A percentile compares a stretch with the other conserved stretches of the same genome.
phyloP scores from a whole-genome alignment of 1,284 basidiomycete genomes.

The Sphaerobolus stellatus region DNA sequence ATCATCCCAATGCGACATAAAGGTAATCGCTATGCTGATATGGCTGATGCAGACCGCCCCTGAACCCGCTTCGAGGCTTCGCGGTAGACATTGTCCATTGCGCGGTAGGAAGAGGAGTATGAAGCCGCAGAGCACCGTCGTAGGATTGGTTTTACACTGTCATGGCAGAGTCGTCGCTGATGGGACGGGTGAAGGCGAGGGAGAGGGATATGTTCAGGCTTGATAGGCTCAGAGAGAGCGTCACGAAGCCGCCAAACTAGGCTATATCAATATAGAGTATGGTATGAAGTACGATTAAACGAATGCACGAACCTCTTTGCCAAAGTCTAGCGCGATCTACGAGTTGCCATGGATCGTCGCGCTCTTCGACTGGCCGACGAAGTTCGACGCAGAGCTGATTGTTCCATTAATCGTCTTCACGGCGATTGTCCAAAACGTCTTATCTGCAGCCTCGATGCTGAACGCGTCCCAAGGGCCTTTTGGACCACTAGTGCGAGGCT shows the following conservation, averaged over 20 bases:
- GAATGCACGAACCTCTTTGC: constrained; percentile 37
- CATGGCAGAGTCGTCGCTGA: constrained; percentile 46
- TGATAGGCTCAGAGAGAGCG: constrained; percentile 38
- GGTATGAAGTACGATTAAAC: not conserved
- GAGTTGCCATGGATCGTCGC: constrained; percentile 33
- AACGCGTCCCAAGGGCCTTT: constrained; percentile 49
- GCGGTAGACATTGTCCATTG: constrained; percentile 50
- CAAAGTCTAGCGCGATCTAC: constrained; percentile 46
- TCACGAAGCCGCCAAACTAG: constrained; percentile 48
- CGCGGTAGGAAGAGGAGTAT: constrained; percentile 37
- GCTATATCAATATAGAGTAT: not conserved
- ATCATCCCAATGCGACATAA: constrained; percentile 54
- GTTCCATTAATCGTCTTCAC: constrained; percentile 35
- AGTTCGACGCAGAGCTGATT: constrained; percentile 26
- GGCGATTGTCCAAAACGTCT: constrained; percentile 38
- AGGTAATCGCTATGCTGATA: constrained; percentile 53
- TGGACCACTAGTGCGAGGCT: no score
- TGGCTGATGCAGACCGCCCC: constrained; percentile 48
- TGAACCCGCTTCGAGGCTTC: constrained; percentile 51
- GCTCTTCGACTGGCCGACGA: constrained; percentile 25
- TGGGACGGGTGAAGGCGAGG: constrained; percentile 49
- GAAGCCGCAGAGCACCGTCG: constrained; percentile 46
- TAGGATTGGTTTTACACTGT: constrained; percentile 42
- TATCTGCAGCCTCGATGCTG: constrained; percentile 42
- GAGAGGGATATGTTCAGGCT: constrained; percentile 27